Evolutionary conservation across 2,329 filamentous ascomycete species (phyloP).

Genomic region (Colletotrichum destructivum): DNA sequence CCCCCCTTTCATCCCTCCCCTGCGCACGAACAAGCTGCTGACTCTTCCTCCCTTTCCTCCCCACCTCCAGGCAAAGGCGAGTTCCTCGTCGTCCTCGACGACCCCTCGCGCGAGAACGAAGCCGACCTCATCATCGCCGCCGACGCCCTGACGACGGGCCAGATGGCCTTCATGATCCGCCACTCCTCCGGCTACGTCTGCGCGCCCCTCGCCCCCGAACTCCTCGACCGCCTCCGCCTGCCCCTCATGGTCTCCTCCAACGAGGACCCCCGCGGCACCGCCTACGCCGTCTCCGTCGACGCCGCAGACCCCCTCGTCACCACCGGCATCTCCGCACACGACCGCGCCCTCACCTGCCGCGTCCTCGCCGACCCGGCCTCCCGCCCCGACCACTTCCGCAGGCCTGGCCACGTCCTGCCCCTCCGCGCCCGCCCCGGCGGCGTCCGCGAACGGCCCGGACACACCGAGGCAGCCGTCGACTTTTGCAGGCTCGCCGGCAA

Average conservation of each 20-base stretch:
- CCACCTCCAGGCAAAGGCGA: conserved; percentile 77
- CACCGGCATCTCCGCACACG: conserved; percentile 92
- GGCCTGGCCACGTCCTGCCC: conserved; percentile 93
- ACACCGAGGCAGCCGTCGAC: conserved; percentile 95
- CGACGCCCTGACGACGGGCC: conserved; percentile 83
- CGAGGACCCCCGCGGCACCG: conserved; percentile 90
- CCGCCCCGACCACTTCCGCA: conserved; percentile 75
- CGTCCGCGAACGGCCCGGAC: conserved; percentile 83
- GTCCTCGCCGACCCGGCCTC: conserved; percentile 78
- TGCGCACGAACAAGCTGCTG: not conserved
- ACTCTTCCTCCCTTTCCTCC: not conserved
- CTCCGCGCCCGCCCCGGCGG: conserved; percentile 85
- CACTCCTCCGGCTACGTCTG: conserved; percentile 93
- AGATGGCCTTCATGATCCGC: conserved; percentile 97
- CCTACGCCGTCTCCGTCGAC: conserved; percentile 94
- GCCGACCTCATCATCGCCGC: conserved; percentile 98
- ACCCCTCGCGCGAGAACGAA: conserved; percentile 94
- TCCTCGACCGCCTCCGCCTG: conserved; percentile 80
- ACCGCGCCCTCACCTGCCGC: conserved; percentile 86
- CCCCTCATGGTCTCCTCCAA: conserved; percentile 86
- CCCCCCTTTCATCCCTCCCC: too few species aligned
- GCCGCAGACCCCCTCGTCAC: conserved; percentile 79
- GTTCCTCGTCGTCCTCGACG: conserved; percentile 97
- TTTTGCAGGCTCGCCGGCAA: conserved; percentile 90
- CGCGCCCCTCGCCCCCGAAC: conserved; percentile 81